Percentiles rank a stretch among this genome's conserved stretches.
Conservation (phyloP, 140 eudicot species). For the Senecio squalidus region DNA sequence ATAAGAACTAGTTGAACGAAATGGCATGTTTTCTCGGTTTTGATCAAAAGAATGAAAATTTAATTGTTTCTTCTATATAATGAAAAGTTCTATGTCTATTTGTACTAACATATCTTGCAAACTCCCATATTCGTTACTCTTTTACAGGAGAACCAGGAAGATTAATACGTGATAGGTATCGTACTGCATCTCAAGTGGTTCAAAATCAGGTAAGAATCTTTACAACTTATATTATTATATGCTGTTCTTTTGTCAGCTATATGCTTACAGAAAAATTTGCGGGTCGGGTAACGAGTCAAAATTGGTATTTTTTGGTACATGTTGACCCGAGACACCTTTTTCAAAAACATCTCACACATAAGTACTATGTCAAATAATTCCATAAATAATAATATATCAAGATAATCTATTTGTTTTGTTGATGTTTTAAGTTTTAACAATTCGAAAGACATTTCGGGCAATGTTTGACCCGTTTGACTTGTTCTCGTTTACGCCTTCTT, state of each 20-base stretch:
- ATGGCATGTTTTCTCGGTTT: not conserved
- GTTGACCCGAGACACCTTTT: no score
- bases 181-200: slow-evolving; percentile 97
- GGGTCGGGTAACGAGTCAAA: not conserved
- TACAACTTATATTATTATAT: slow-evolving; percentile 16
- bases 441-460: no score
- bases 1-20: not conserved
- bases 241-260: not conserved
- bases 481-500: no score
- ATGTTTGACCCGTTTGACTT: no score
- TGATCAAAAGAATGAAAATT: slow-evolving; percentile 1
- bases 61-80: not conserved
- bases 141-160: slow-evolving; percentile 95
- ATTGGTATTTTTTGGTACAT: no score
- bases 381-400: no score
- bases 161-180: slow-evolving; percentile 91
- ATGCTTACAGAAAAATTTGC: slow-evolving; percentile 7
- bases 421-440: no score
- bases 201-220: slow-evolving; percentile 83
- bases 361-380: no score
- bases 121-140: slow-evolving; percentile 3
- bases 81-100: not conserved
- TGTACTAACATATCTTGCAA: not conserved
- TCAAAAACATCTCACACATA: no score
- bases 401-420: no score